phyloP scores from a whole-genome alignment of 2,329 filamentous ascomycete species.

The Claviceps sorghi region DNA sequence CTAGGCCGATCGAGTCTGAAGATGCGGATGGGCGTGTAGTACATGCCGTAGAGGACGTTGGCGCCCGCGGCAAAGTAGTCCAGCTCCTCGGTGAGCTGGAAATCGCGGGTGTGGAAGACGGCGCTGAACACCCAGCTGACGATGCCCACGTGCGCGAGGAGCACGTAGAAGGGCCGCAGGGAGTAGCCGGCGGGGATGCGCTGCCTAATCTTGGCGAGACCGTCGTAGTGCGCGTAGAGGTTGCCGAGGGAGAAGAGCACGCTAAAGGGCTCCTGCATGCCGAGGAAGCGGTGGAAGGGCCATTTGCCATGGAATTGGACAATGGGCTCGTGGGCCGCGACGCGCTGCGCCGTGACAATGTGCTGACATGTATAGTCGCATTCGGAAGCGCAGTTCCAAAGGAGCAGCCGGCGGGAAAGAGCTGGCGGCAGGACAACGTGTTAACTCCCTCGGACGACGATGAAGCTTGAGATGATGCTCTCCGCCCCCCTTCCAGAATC shows the following conservation, averaged over 20 bases:
- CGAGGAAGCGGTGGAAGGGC: slow-evolving; percentile 82
- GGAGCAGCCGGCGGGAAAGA: slow-evolving; percentile 66
- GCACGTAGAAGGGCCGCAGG: slow-evolving; percentile 65
- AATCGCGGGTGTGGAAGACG: slow-evolving; percentile 87
- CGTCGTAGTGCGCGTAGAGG: slow-evolving; percentile 68
- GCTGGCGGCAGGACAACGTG: slow-evolving; percentile 35
- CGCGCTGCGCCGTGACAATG: slow-evolving; percentile 62
- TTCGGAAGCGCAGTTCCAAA: slow-evolving; percentile 87
- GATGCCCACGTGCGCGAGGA: slow-evolving; percentile 68
- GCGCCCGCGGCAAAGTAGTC: slow-evolving; percentile 94
- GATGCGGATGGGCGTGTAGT: slow-evolving; percentile 67
- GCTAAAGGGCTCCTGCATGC: slow-evolving; percentile 88
- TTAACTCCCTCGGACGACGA: not conserved
- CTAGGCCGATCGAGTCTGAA: slow-evolving; percentile 59
- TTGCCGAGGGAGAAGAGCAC: slow-evolving; percentile 91
- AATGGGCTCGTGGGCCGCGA: slow-evolving; percentile 50
- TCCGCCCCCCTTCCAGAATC: too few species aligned
- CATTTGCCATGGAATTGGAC: slow-evolving; percentile 98
- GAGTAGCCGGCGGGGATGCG: slow-evolving; percentile 59
- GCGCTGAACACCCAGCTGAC: slow-evolving; percentile 78
- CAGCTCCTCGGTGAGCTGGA: slow-evolving; percentile 71
- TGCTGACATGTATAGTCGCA: slow-evolving; percentile 98
- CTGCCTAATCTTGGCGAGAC: slow-evolving; percentile 55
- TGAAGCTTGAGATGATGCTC: not conserved
- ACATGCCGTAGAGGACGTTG: slow-evolving; percentile 79